These are phyloP conservation scores for Pyrus hybrid DNA, from an alignment of 331 rosid genomes.

Conservation along the genomic window DNA sequence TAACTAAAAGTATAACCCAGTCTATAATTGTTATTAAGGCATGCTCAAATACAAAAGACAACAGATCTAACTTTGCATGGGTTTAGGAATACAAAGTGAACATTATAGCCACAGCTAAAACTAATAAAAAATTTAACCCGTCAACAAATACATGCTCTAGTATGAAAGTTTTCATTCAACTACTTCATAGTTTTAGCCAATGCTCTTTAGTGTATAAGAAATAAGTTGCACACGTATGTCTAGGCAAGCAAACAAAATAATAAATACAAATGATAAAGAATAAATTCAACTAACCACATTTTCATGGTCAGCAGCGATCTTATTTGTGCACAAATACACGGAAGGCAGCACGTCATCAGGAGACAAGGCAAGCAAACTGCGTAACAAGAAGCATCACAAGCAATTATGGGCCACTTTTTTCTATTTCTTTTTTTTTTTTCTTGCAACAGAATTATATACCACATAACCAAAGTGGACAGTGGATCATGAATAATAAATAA, in stretches of 20 bases:
- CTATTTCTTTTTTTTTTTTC: too few relatives aligned
- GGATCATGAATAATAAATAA: not conserved
- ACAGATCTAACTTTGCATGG: not conserved
- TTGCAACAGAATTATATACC: not conserved
- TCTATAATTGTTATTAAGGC: not conserved
- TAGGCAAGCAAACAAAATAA: not conserved
- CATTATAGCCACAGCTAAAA: not conserved
- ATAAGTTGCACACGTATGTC: not conserved
- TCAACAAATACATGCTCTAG: not conserved
- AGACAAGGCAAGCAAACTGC: conserved; percentile 79
- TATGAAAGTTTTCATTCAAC: not conserved
- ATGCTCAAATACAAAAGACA: not conserved
- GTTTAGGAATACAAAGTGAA: not conserved
- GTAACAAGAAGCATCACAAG: conserved; percentile 15
- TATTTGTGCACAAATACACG: conserved; percentile 83
- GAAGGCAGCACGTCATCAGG: conserved; percentile 81
- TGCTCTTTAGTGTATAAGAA: not conserved
- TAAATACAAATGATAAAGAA: not conserved
- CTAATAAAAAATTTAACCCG: not conserved
- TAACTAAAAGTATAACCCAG: not conserved
- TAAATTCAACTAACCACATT: conserved; percentile 47
- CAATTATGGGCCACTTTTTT: not conserved
- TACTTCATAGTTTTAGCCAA: not conserved
- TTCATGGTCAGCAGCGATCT: conserved; percentile 82
- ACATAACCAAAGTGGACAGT: not conserved